phyloP scores from a whole-genome alignment of 306 rosid species.

The Glycine soja region DNA sequence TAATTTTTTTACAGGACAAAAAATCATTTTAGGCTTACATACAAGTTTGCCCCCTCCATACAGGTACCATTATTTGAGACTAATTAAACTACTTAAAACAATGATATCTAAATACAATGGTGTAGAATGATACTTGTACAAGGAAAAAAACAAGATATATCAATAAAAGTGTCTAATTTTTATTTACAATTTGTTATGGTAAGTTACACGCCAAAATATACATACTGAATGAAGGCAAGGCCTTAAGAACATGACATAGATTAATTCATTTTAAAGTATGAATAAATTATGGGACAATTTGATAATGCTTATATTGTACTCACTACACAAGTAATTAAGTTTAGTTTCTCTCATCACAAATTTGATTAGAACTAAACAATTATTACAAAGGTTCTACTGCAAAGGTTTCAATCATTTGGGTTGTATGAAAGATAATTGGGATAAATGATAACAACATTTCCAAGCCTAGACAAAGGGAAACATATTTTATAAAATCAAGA shows the following conservation, averaged over 20 bases:
- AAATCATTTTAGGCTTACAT: neutral
- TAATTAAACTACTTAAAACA: conserved; percentile 6
- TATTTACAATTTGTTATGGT: conserved; percentile 5
- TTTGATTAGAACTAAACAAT: conserved; percentile 17
- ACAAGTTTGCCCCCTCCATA: neutral
- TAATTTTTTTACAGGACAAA: neutral
- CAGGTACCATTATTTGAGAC: neutral
- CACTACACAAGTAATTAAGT: neutral
- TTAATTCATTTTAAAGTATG: neutral
- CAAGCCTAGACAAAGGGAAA: conserved; percentile 15
- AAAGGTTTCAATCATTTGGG: conserved; percentile 26
- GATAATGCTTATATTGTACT: neutral
- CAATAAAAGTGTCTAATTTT: neutral
- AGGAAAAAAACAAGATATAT: conserved; percentile 17
- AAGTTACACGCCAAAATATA: conserved; percentile 6
- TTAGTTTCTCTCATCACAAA: conserved; percentile 4
- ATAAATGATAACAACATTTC: conserved; percentile 27
- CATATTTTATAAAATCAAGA: conserved; percentile 40
- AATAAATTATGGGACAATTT: neutral
- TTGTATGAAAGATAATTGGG: conserved; percentile 21
- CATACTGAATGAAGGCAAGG: conserved; percentile 23
- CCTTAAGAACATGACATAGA: neutral
- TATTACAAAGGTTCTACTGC: conserved; percentile 13
- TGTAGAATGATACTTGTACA: conserved; percentile 24
- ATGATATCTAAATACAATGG: conserved; percentile 31